Conservation (phyloP, 140 eudicot genomes). For the Erigeron philadelphicus region DNA sequence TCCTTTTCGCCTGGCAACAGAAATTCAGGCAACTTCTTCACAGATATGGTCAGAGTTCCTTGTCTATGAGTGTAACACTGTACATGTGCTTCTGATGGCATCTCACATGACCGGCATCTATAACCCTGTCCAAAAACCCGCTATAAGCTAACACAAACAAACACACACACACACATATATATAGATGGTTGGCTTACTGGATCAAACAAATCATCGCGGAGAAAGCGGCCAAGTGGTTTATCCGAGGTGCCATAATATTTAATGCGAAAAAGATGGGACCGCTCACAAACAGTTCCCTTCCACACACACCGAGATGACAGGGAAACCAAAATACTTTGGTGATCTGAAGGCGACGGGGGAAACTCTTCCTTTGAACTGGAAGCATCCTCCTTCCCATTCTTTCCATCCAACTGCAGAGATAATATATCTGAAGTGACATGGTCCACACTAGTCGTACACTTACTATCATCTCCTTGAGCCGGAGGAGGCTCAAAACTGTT, state of each 20-base stretch:
- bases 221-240: slow-evolving; percentile 93
- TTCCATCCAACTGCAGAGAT: slow-evolving; percentile 35
- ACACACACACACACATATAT: neutral
- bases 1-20: slow-evolving; percentile 82
- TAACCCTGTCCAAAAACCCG: slow-evolving; percentile 52
- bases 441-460: slow-evolving; percentile 3
- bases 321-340: slow-evolving; percentile 90
- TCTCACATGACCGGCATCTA: slow-evolving; percentile 74
- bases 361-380: slow-evolving; percentile 64
- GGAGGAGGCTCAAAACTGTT: slow-evolving; percentile 28
- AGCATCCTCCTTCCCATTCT: slow-evolving; percentile 34
- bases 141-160: slow-evolving; percentile 5
- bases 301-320: slow-evolving; percentile 92
- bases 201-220: slow-evolving; percentile 86
- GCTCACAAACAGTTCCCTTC: slow-evolving; percentile 98
- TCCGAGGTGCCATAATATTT: slow-evolving; percentile 88
- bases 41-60: slow-evolving; percentile 95
- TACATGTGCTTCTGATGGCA: slow-evolving; percentile 98
- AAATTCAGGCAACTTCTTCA: slow-evolving; percentile 79
- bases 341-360: slow-evolving; percentile 89
- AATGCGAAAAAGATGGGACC: slow-evolving; percentile 88
- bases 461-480: slow-evolving; percentile 23
- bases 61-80: slow-evolving; percentile 96
- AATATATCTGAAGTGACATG: slow-evolving; percentile 28
- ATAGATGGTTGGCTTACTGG: slow-evolving; percentile 39